A percentile compares a stretch with the other conserved stretches of the same genome.
These are phyloP conservation scores for Microthlaspi erraticum DNA, from an alignment of 345 rosid species.

Conservation along the genomic window DNA sequence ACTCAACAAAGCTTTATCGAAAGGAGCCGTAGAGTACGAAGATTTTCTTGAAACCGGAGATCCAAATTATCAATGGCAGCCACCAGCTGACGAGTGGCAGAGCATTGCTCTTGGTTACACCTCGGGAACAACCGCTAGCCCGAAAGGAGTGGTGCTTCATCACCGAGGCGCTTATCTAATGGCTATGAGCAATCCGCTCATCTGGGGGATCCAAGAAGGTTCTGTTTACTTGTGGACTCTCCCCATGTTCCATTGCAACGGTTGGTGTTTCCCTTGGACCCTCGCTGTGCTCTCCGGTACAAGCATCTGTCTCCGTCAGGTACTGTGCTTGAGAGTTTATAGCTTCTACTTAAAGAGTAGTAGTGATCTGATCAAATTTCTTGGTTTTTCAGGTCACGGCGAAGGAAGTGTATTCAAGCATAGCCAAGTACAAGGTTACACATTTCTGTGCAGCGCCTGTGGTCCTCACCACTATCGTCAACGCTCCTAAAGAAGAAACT, in stretches of 20 bases:
- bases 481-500: conserved; percentile 72
- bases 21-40: conserved; percentile 89
- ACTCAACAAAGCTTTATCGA: conserved; percentile 58
- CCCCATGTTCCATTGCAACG: conserved; percentile 94
- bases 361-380: neutral
- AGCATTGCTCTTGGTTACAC: conserved; percentile 93
- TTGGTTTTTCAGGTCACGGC: conserved; percentile 71
- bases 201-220: conserved; percentile 94
- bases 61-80: conserved; percentile 74
- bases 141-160: conserved; percentile 84
- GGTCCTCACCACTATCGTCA: conserved; percentile 79
- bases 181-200: conserved; percentile 65
- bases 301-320: conserved; percentile 94
- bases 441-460: conserved; percentile 97
- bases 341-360: neutral
- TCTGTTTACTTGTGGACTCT: conserved; percentile 91
- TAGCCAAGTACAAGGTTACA: conserved; percentile 69
- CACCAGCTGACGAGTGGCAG: conserved; percentile 96
- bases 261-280: conserved; percentile 93
- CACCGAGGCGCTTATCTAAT: conserved; percentile 92
- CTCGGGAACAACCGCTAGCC: conserved; percentile 95
- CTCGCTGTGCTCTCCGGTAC: conserved; percentile 83
- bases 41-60: conserved; percentile 76
- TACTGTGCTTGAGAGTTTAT: conserved; percentile 25
- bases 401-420: conserved; percentile 76